Evolutionary conservation across 352 stramenopile genomes (phyloP).

Genomic region (Nothophytophthora sp.): DNA sequence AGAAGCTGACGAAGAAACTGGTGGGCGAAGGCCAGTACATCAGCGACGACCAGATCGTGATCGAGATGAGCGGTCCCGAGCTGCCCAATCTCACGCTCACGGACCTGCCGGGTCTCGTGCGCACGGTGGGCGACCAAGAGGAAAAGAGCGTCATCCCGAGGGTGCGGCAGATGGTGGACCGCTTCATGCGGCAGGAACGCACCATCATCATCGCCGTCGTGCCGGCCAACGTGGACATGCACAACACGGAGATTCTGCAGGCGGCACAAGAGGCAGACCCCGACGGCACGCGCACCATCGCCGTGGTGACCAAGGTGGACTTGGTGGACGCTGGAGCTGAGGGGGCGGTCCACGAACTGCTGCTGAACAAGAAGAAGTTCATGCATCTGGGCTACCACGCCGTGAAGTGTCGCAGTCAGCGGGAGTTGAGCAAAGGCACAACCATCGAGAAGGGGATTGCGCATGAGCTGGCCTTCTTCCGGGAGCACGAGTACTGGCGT

Average conservation of each 20-base stretch:
- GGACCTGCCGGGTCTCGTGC: constrained; percentile 79
- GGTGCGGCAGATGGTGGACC: constrained; percentile 71
- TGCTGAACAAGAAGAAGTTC: constrained; percentile 74
- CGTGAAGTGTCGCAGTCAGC: constrained; percentile 85
- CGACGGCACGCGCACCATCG: constrained; percentile 72
- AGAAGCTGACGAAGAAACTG: constrained; percentile 63
- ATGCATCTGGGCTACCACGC: constrained; percentile 81
- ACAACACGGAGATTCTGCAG: constrained; percentile 84
- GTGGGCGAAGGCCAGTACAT: constrained; percentile 69
- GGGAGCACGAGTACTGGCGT: constrained; percentile 46
- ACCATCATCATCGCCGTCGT: constrained; percentile 89
- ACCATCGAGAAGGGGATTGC: constrained; percentile 52
- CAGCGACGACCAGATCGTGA: constrained; percentile 79
- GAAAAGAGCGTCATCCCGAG: constrained; percentile 64
- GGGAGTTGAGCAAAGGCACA: constrained; percentile 52
- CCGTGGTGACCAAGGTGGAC: constrained; percentile 90
- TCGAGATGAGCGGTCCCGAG: constrained; percentile 56
- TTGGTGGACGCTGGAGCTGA: constrained; percentile 85
- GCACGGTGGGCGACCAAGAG: constrained; percentile 65
- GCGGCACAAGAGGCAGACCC: constrained; percentile 69
- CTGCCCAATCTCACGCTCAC: constrained; percentile 83
- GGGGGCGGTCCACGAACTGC: constrained; percentile 60
- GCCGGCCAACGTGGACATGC: constrained; percentile 84
- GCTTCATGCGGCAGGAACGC: constrained; percentile 69
- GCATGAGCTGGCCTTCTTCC: constrained; percentile 64